Evolutionary conservation across 2,329 filamentous ascomycete genomes (phyloP), one percentile per base, ranked within the genome.

Genomic region (Ceratocystiopsis sp.): DNA sequence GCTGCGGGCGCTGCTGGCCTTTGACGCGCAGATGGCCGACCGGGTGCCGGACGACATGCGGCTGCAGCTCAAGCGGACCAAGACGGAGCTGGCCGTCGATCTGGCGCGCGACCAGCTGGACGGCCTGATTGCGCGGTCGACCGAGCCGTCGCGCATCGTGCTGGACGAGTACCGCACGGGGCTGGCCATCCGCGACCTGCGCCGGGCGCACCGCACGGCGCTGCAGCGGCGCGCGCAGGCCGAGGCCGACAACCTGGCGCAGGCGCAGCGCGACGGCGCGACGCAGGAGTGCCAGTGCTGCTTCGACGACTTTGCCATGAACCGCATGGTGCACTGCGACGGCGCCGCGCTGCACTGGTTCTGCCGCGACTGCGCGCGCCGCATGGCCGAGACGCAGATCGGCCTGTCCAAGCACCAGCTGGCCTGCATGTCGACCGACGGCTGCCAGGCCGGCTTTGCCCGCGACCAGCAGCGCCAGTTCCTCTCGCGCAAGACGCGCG

Each of bases 201-300:
- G 53, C 17, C 49, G 55, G 16, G 47, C 46, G 25, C 2, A 29
- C 14, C 53, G 53, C 17, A 49, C 55, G 16, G 47, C 46, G 5
- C 5, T 7, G 4, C 55, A 56, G 29, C 55, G 61, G 37, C 45
- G 46, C 5, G 55, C 59, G 17, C 63, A 10, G 25, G 25, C 10
- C 25, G 25, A 72, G 46, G 50, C 58, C 25, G 50, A 51, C 1
- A 71, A 73, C 42, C 48, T 65, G 13, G 50, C 52, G 10, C 46
- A 47, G n/a, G 67, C 70, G 18, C 60, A 60, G 46, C 59, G 53
- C 1, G 59, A 62, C 5, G 73, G 76, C 1, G 65, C 70, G 16
- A 63, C 79, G 36, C 58, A 65, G 12, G 82, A 89, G 50, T 93
- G 80, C 51, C 69, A 68, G 37, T 85, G 82, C 53, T 93, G 85